Evolutionary conservation across 345 rosid genomes (phyloP).

Genomic region (Mercurialis annua): DNA sequence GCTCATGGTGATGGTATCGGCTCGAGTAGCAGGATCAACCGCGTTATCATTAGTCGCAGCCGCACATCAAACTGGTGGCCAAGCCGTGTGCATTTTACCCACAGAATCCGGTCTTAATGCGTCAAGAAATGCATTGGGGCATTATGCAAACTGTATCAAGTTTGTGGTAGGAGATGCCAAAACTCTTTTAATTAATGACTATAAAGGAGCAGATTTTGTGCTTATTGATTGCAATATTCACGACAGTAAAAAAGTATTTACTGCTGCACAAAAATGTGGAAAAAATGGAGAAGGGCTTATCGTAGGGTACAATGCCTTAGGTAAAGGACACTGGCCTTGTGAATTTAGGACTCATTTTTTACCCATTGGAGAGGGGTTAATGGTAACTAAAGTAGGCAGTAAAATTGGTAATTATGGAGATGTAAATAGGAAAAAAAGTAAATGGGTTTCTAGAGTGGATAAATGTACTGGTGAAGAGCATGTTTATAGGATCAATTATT

Average conservation of each 20-base stretch:
- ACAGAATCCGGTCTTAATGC: background rate
- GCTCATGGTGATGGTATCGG: slow-evolving; percentile 41
- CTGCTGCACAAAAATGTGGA: slow-evolving; percentile 24
- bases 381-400: slow-evolving; percentile 24
- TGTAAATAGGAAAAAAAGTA: slow-evolving; percentile 28
- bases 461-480: slow-evolving; percentile 54
- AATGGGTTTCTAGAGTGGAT: slow-evolving; percentile 48
- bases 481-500: slow-evolving; percentile 38
- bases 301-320: slow-evolving; percentile 48
- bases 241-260: slow-evolving; percentile 18
- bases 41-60: slow-evolving; percentile 41
- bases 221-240: slow-evolving; percentile 39
- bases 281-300: slow-evolving; percentile 18
- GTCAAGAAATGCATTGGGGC: slow-evolving; percentile 22
- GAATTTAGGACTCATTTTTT: slow-evolving; percentile 34
- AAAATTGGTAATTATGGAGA: background rate
- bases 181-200: slow-evolving; percentile 24
- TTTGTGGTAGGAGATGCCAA: slow-evolving; percentile 37
- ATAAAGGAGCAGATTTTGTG: slow-evolving; percentile 39
- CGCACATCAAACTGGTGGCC: slow-evolving; percentile 45
- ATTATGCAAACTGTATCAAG: slow-evolving; percentile 22
- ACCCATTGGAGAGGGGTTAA: slow-evolving; percentile 53
- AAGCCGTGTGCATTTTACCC: slow-evolving; percentile 31
- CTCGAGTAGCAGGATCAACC: slow-evolving; percentile 21
- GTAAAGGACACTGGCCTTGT: slow-evolving; percentile 23